These are phyloP conservation scores for Melanopsichium pennsylvanicum DNA, from an alignment of 1,284 basidiomycete species.

Conservation along the genomic window DNA sequence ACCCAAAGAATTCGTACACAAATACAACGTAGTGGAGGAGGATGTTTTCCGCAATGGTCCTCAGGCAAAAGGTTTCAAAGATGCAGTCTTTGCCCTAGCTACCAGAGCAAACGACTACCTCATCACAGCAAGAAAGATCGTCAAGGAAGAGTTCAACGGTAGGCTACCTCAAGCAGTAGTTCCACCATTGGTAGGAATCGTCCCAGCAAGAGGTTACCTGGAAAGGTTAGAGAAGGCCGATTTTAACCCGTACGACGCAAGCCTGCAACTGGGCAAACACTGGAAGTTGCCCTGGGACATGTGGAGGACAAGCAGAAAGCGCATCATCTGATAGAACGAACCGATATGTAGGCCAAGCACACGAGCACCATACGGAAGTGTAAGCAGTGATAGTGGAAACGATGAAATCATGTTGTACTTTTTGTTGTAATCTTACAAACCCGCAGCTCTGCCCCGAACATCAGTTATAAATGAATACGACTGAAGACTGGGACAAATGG, in stretches of 20 bases:
- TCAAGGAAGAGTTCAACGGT: slow-evolving; percentile 72
- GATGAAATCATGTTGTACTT: too few relatives aligned
- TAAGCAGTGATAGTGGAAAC: too few relatives aligned
- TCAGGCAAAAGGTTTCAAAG: slow-evolving; percentile 72
- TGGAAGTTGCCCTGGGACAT: slow-evolving; percentile 87
- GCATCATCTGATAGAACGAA: slow-evolving; percentile 67
- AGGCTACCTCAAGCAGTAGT: slow-evolving; percentile 75
- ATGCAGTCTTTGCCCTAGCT: slow-evolving; percentile 86
- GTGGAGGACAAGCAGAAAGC: slow-evolving; percentile 73
- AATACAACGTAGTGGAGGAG: slow-evolving; percentile 82
- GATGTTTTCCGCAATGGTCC: slow-evolving; percentile 80
- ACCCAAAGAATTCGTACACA: slow-evolving; percentile 82
- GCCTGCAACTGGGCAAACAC: slow-evolving; percentile 74
- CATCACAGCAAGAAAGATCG: slow-evolving; percentile 80
- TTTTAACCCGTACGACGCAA: slow-evolving; percentile 82
- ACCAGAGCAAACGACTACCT: slow-evolving; percentile 89
- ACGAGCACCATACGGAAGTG: too few relatives aligned
- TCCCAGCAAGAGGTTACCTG: slow-evolving; percentile 79
- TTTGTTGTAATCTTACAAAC: too few relatives aligned
- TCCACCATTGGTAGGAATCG: slow-evolving; percentile 79
- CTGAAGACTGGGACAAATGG: too few relatives aligned
- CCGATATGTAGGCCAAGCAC: too few relatives aligned
- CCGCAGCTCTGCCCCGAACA: too few relatives aligned
- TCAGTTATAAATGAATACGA: too few relatives aligned
- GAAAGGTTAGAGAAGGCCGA: slow-evolving; percentile 77